Percentiles rank a stretch among this genome's conserved stretches.
Conservation (phyloP, 371 early-diverging fungal genomes). For the Mucor velutinosus region DNA sequence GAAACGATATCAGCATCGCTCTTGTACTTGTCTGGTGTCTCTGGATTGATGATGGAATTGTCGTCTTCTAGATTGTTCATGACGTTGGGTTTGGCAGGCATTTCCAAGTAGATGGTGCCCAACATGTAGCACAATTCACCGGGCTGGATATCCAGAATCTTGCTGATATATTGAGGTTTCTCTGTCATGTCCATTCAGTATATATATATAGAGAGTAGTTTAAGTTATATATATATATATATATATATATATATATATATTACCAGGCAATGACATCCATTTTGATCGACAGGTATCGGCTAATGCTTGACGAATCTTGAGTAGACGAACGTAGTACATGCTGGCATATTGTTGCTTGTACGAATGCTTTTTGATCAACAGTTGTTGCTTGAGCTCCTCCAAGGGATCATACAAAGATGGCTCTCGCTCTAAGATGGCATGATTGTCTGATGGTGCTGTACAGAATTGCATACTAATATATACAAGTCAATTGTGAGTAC, state of each 20-base stretch:
- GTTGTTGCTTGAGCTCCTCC: constrained; percentile 37
- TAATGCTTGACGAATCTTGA: constrained; percentile 60
- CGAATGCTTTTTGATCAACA: constrained; percentile 52
- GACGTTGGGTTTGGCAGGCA: constrained; percentile 85
- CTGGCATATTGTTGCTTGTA: constrained; percentile 86
- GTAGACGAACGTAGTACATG: constrained; percentile 80
- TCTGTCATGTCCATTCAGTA: constrained; percentile 16
- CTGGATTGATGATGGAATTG: constrained; percentile 66
- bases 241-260: not conserved
- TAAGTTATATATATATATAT: too few species aligned
- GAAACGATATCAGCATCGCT: constrained; percentile 64
- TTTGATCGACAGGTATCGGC: constrained; percentile 48
- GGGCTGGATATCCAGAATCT: constrained; percentile 70
- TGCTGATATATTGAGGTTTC: constrained; percentile 51
- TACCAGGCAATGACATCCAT: constrained; percentile 55
- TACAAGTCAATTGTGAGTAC: not conserved
- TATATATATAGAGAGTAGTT: too few species aligned
- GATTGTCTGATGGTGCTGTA: constrained; percentile 10
- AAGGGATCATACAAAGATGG: constrained; percentile 39
- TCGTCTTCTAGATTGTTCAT: constrained; percentile 81
- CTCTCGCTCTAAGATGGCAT: constrained; percentile 17
- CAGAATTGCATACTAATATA: constrained; percentile 13
- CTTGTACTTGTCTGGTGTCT: constrained; percentile 66
- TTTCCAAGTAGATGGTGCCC: constrained; percentile 88
- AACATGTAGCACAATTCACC: constrained; percentile 70